Conservation (phyloP, 495 filamentous ascomycete species). For the Neurospora hispaniola region DNA sequence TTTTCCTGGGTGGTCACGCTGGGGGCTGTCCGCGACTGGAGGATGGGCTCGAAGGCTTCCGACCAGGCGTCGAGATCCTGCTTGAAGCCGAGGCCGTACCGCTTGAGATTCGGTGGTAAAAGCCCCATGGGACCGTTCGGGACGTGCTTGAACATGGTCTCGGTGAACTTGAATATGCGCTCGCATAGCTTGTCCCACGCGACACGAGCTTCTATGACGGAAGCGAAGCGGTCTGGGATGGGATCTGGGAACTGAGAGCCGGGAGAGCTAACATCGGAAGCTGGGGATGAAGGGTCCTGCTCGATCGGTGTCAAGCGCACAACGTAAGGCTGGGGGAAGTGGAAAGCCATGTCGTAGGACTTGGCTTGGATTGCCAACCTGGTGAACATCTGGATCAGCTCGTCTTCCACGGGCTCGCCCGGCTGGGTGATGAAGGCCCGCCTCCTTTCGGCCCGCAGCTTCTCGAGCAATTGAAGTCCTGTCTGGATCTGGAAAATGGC, state of each 20-base stretch:
- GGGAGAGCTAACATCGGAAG: constrained; percentile 33
- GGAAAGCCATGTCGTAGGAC: constrained; percentile 50
- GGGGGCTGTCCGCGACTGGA: constrained; percentile 34
- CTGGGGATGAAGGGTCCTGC: constrained; percentile 27
- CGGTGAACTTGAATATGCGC: constrained; percentile 42
- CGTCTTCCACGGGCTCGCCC: constrained; percentile 42
- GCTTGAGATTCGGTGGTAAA: constrained; percentile 33
- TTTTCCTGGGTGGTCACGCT: constrained; percentile 42
- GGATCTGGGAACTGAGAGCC: constrained; percentile 26
- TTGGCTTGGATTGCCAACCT: constrained; percentile 48
- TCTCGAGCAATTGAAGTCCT: constrained; percentile 34
- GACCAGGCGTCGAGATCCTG: constrained; percentile 41
- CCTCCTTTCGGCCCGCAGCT: constrained; percentile 29
- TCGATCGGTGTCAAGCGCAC: constrained; percentile 35
- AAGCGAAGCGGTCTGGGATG: constrained; percentile 37
- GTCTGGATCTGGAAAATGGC: constrained; percentile 36
- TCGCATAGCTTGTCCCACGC: constrained; percentile 41
- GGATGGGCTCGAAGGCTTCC: constrained; percentile 39
- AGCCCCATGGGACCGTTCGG: constrained; percentile 37
- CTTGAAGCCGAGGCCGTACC: constrained; percentile 32
- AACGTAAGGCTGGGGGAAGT: constrained; percentile 46
- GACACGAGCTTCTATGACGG: constrained; percentile 36
- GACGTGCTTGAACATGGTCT: constrained; percentile 37
- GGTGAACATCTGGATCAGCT: constrained; percentile 48
- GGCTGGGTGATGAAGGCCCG: constrained; percentile 27